These are phyloP conservation scores for Dactylorhiza incarnata DNA, from an alignment of 106 monocot genomes.

Conservation along the genomic window DNA sequence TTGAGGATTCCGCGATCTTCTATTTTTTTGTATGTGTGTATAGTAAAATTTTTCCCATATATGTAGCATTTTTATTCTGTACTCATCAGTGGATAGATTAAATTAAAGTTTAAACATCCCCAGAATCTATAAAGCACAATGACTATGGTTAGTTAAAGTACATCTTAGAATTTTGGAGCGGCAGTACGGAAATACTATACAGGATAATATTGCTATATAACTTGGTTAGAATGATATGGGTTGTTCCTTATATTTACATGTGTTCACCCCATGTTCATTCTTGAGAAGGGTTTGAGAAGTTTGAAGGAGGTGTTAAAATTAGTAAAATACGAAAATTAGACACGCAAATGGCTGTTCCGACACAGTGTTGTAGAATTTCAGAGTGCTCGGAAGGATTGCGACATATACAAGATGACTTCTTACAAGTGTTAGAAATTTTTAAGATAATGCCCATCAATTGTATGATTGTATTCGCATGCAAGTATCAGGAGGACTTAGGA, in stretches of 20 bases:
- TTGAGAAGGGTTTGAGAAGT: not conserved
- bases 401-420: not conserved
- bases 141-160: no score
- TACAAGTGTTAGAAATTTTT: not conserved
- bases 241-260: not conserved
- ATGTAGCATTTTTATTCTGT: no score
- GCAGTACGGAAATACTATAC: not conserved
- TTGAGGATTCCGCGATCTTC: no score
- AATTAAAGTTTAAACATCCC: no score
- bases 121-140: no score
- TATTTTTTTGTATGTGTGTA: no score
- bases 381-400: not conserved
- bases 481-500: not conserved
- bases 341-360: not conserved
- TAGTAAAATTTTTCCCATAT: no score
- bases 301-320: not conserved
- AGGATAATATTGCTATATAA: not conserved
- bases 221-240: not conserved
- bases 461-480: not conserved
- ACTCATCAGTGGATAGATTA: no score
- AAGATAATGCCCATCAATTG: not conserved
- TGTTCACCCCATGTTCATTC: not conserved
- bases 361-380: not conserved
- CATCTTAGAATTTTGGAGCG: not conserved
- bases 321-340: not conserved